Percentiles rank a stretch among this genome's conserved stretches.
Evolutionary conservation across 1,284 basidiomycete genomes (phyloP).

Genomic region (Tetrapyrgos nigripes): DNA sequence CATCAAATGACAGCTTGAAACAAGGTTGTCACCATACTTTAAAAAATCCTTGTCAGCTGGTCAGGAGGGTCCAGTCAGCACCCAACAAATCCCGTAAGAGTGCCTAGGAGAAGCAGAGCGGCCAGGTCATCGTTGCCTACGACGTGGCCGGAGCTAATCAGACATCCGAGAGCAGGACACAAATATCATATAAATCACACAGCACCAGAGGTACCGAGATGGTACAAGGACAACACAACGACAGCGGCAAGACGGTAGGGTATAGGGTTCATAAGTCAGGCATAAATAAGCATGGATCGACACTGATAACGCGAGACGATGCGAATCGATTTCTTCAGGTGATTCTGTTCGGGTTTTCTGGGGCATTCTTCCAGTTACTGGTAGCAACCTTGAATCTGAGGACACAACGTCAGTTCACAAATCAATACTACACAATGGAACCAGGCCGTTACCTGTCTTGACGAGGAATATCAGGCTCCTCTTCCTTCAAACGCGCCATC

Average conservation of each 20-base stretch:
- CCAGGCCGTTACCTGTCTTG: slow-evolving; percentile 62
- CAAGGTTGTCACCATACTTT: too few species aligned
- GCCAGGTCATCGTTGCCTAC: too few species aligned
- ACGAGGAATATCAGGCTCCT: slow-evolving; percentile 71
- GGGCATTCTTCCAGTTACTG: slow-evolving; percentile 76
- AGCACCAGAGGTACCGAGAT: not conserved
- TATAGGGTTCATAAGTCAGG: too few species aligned
- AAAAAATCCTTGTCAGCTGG: too few species aligned
- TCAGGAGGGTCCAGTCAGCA: too few species aligned
- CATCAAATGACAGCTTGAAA: too few species aligned
- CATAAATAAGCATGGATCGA: too few species aligned
- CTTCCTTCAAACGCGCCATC: slow-evolving; percentile 75
- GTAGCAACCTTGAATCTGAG: slow-evolving; percentile 77
- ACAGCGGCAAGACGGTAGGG: not conserved
- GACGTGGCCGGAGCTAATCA: too few species aligned
- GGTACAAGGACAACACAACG: not conserved
- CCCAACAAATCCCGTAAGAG: too few species aligned
- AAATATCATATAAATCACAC: not conserved
- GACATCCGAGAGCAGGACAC: too few species aligned
- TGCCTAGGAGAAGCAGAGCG: too few species aligned
- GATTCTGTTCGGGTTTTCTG: slow-evolving; percentile 61
- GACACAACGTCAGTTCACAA: slow-evolving; percentile 8
- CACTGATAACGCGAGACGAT: not conserved
- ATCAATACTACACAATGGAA: slow-evolving; percentile 6
- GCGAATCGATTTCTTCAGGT: not conserved